A percentile compares a stretch with the other conserved stretches of the same genome.
Conservation (phyloP, 345 rosid species). For the Pistacia integerrima region DNA sequence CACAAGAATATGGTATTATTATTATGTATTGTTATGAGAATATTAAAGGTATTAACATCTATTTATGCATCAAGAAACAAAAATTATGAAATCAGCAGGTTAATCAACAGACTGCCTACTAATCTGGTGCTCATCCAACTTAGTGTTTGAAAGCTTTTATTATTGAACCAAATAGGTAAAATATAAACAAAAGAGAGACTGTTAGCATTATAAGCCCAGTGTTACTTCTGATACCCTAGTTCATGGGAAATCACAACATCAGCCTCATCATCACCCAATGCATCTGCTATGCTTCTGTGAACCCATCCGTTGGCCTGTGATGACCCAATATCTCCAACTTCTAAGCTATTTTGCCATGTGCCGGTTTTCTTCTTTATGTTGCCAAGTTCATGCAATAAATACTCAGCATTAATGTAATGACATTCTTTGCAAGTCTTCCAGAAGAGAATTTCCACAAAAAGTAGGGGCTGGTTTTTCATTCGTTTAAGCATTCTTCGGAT, state of each 20-base stretch:
- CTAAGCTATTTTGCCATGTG: conserved; percentile 36
- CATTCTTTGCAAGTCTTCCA: conserved; percentile 88
- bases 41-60: background rate
- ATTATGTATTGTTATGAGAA: background rate
- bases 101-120: background rate
- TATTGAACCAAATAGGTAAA: background rate
- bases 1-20: conserved; percentile 6
- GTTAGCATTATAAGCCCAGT: conserved; percentile 11
- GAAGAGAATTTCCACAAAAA: conserved; percentile 91
- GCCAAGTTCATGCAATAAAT: conserved; percentile 79
- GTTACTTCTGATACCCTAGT: conserved; percentile 52
- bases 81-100: conserved; percentile 1
- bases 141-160: background rate
- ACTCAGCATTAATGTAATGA: conserved; percentile 80
- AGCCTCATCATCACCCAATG: conserved; percentile 98
- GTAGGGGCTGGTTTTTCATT: conserved; percentile 88
- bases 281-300: conserved; percentile 85
- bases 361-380: conserved; percentile 58
- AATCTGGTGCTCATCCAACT: background rate
- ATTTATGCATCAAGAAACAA: conserved; percentile 4
- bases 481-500: conserved; percentile 39
- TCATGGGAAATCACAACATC: conserved; percentile 81
- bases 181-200: background rate
- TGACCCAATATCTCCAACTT: conserved; percentile 46
- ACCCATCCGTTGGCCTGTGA: conserved; percentile 53